These are phyloP conservation scores for Eleusine coracana DNA, from an alignment of 176 grass and related monocot genomes.

Conservation along the genomic window DNA sequence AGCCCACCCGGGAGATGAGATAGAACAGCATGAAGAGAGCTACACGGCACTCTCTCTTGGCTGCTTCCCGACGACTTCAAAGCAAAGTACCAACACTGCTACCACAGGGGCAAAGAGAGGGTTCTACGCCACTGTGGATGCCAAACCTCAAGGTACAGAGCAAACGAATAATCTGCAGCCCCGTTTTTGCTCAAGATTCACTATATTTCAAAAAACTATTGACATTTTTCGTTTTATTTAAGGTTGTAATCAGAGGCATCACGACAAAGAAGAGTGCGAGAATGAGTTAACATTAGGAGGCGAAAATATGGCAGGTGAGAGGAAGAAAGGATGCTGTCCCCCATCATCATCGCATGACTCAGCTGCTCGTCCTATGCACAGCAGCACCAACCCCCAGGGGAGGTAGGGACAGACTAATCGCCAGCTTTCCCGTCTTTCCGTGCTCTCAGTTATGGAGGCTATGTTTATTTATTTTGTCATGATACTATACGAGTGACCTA, in stretches of 20 bases:
- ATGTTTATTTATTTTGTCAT: slow-evolving; percentile 42
- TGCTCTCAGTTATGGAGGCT: slow-evolving; percentile 6
- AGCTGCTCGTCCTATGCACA: slow-evolving; percentile 34
- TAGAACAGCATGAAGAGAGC: slow-evolving; percentile 29
- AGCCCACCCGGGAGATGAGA: slow-evolving; percentile 14
- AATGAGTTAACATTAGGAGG: slow-evolving; percentile 54
- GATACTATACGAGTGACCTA: slow-evolving; percentile 18
- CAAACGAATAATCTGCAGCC: not conserved
- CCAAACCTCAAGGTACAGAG: slow-evolving; percentile 52
- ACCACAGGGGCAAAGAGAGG: slow-evolving; percentile 59
- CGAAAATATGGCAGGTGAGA: slow-evolving; percentile 54
- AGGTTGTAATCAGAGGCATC: slow-evolving; percentile 55
- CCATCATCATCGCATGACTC: slow-evolving; percentile 45
- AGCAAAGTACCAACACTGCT: slow-evolving; percentile 19
- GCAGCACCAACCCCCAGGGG: slow-evolving; percentile 39
- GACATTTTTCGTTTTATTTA: not conserved
- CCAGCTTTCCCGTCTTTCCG: slow-evolving; percentile 32
- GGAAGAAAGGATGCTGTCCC: slow-evolving; percentile 59
- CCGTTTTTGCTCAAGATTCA: not conserved
- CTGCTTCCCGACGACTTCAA: slow-evolving; percentile 53
- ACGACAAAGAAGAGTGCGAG: slow-evolving; percentile 35
- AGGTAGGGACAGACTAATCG: slow-evolving; percentile 42
- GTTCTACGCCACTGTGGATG: slow-evolving; percentile 50
- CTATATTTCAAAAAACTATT: not conserved
- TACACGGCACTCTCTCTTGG: slow-evolving; percentile 50